Evolutionary conservation across 2,329 filamentous ascomycete species (phyloP), one percentile per base, ranked within the genome.

Genomic region (Aspergillus unguis): DNA sequence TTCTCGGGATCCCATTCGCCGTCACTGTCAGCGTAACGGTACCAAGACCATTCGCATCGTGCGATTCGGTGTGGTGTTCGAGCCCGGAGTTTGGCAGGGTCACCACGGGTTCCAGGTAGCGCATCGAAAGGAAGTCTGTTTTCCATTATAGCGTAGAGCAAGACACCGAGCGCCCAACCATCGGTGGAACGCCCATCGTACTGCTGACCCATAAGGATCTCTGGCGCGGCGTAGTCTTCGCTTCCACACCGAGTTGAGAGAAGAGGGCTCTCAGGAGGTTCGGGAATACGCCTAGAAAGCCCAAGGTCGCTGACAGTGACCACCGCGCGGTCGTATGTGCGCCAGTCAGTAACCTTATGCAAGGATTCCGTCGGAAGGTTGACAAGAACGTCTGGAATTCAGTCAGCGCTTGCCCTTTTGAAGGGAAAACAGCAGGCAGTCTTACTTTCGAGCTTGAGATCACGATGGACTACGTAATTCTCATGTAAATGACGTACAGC

Each of bases 371-470:
- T 77, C 0, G 87, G 83, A 44, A 96, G 79, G 67, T 96, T 97
- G 64, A 97, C 87, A 29, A 99, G 85, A 38, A 96, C 90, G 70
- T 97, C 90, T 95, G 29, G 58, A 48, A 49, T 25, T 10, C 41
- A 45, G 36, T 55, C 50, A 52, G 49, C n/a, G 49, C 23, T 33
- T 25, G 50, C 7, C 6, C 29, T n/a, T 17, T 17, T 17, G 17
- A 41, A 31, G 5, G 3, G 31, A 26, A 52, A 6, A 40, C 32
- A n/a, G 10, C 28, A 31, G n/a, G 2, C n/a, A 31, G 79, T 17
- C 85, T 74, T 81, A 94, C 89, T 99, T 78, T 99, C 94, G 54
- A 99, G 85, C 75, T 99, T 99, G 72, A 99, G 95, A 71, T 99
- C 94, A 55, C 94, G 85, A 69, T 99, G 94, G 49, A 97, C 92